Base-by-base conservation (phyloP, 345 rosid genomes). In the Luvunga scandens region DNA sequence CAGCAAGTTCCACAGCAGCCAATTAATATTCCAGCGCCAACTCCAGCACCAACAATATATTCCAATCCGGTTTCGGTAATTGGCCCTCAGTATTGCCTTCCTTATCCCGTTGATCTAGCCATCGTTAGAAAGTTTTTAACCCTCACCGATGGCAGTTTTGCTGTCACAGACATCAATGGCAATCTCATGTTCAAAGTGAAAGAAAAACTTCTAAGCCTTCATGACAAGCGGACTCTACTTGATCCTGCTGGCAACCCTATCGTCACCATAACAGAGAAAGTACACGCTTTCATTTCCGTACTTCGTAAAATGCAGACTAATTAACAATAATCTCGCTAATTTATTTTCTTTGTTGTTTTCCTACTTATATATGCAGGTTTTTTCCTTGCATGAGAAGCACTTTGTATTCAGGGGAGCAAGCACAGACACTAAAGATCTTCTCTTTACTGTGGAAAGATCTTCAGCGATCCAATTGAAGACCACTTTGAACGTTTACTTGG, bases 371-470 rank as follows among this genome's bases (percentile, higher is more conserved):
- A 22, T 70, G 61, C 80, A 80, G 83, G 13, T 72, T n/a, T 9
- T 75, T 31, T 59, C 79, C 4, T n/a, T 57, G 31, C 92, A 90
- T 68, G 84, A 85, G 6, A 87, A 88, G 72, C 89, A 92, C 89
- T 84, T 76, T 68, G 90, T 48, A 2, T 89, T 80, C 69, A 76
- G 88, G 42, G 94, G 92, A 68, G 82, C 75, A 2, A 89, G 88
- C 80, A 85, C 84, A 6, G 79, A 86, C 13, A 42, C 73, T 1
- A 79, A 75, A 24, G 85, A 88, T 76, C 71, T 87, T 9, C 34
- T 87, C 13, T 90, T 84, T 25, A 87, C 79, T 14, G 82, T 79
- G 31, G 84, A 80, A 60, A 72, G 80, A 62, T 83, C 88, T 21
- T 83, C 89, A 1, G 57, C 80, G 77, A 60, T 89, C 45, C 91